Evolutionary conservation across 2,329 filamentous ascomycete species (phyloP), one percentile per base, ranked within the genome.

Genomic region (Exophiala sideris): DNA sequence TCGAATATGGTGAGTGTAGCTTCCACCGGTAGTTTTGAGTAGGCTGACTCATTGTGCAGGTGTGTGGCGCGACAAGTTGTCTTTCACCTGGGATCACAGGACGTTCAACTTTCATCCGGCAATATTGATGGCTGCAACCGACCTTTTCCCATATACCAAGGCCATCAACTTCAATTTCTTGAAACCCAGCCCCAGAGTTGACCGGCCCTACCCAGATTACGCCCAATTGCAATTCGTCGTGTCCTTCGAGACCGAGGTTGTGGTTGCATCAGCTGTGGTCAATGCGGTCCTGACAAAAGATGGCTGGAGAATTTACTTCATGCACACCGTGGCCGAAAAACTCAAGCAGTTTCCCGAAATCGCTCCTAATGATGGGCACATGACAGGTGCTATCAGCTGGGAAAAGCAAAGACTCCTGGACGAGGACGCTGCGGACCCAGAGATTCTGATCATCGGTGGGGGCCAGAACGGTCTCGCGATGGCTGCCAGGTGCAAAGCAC

Each of bases 51-150:
- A 1, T 34, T n/a, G 7, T 38, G 39, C 45, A 69, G 68, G 68
- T 36, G 68, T 69, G 4, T 71, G 69, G 69, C 64, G 69, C 32
- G 68, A 71, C 56, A 70, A 71, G 50, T 59, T 71, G 12, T 62
- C 64, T 24, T 71, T 69, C 48, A 68, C 68, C 10, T 71, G 68
- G 68, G 68, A 70, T 53, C 67, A 67, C 52, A 66, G 68, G 38
- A 68, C 68, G 12, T 70, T 71, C 54, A 70, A 71, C 60, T 68
- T 68, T 52, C 49, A 56, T 48, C 45, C 58, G 1, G 62, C 63
- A 20, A 70, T 71, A 45, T 35, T 64, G 7, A 67, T 64, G 58
- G 68, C 68, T 6, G 68, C 68, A n/a, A 59, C 55, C 35, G 68
- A 70, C 45, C 66, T 71, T 40, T 60, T 70, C 18, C 60, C 64